Evolutionary conservation across 495 filamentous ascomycete genomes (phyloP).

Genomic region (Xylaria nigripes): DNA sequence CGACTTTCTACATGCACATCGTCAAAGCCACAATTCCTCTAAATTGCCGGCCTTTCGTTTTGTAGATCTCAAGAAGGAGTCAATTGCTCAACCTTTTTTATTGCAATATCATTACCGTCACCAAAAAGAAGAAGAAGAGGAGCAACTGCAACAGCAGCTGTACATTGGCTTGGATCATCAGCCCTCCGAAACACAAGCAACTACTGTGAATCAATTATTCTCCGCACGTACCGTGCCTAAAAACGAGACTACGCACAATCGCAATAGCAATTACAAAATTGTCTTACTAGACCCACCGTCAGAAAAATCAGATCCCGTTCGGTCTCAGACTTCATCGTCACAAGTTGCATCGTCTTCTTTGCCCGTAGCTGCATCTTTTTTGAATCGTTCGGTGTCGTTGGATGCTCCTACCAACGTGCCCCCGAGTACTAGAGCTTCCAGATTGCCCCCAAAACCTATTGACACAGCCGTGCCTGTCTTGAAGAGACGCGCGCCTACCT

Average conservation of each 20-base stretch:
- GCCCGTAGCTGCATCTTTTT: constrained; percentile 19
- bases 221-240: constrained; percentile 1
- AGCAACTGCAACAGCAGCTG: background rate
- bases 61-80: constrained; percentile 38
- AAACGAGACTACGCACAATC: constrained; percentile 16
- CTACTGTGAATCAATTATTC: constrained; percentile 23
- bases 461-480: constrained; percentile 15
- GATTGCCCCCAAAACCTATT: constrained; percentile 14
- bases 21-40: constrained; percentile 42
- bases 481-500: constrained; percentile 18
- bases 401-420: constrained; percentile 22
- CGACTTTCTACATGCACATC: constrained; percentile 33
- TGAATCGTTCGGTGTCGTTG: constrained; percentile 36
- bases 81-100: constrained; percentile 25
- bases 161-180: constrained; percentile 16
- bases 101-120: constrained; percentile 27
- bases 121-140: background rate
- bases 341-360: constrained; percentile 14
- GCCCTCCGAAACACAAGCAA: constrained; percentile 24
- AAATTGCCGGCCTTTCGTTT: constrained; percentile 44
- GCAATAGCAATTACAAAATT: constrained; percentile 8
- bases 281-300: constrained; percentile 18
- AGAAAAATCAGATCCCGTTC: constrained; percentile 19
- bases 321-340: constrained; percentile 34
- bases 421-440: constrained; percentile 16